Base-by-base conservation (phyloP, 2,329 filamentous ascomycete species). In the Amphichorda felina region DNA sequence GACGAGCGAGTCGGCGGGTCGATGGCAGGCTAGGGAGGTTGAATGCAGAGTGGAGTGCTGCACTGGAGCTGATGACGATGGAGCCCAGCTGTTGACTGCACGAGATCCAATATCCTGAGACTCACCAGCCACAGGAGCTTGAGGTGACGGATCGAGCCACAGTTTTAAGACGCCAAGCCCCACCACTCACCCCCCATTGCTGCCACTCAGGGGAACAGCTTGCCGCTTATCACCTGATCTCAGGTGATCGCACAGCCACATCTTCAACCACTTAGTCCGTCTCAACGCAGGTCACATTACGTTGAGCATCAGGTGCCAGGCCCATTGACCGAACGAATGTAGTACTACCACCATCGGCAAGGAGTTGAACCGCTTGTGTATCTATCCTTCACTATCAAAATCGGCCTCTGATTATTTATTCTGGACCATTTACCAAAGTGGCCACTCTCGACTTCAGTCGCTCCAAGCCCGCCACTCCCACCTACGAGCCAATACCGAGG, bases 21-120 rank as follows among this genome's bases (percentile, higher is more conserved):
- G 26, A n/a, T 5, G 7, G 14, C 26, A 15, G 26, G 26, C 33
- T 11, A 35, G 16, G 25, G 14, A 24, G 18, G 22, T 18, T 29
- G 22, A 16, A 14, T 19, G 10, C 21, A 27, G 16, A 22, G 33
- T 35, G 33, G 33, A 31, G 14, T 36, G 35, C 24, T 7, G 28
- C 29, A 11, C 14, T 33, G n/a, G 30, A 28, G 30, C 36, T 33
- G 36, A 37, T 37, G 36, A 37, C 36, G 36, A 37, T 33, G 36
- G 30, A 36, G 16, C 19, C 27, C n/a, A 22, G 16, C 30, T 32
- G 35, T 27, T 25, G 35, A 27, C 19, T 27, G 26, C 21, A 26
- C 33, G 33, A n/a, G 30, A 21, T 17, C 30, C 8, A 32, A 21
- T 32, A n/a, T 15, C 14, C 14, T 7, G 9, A 11, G 21, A 4